phyloP scores from a whole-genome alignment of 768 basidiomycete species.

The Gloeophyllum trabeum region DNA sequence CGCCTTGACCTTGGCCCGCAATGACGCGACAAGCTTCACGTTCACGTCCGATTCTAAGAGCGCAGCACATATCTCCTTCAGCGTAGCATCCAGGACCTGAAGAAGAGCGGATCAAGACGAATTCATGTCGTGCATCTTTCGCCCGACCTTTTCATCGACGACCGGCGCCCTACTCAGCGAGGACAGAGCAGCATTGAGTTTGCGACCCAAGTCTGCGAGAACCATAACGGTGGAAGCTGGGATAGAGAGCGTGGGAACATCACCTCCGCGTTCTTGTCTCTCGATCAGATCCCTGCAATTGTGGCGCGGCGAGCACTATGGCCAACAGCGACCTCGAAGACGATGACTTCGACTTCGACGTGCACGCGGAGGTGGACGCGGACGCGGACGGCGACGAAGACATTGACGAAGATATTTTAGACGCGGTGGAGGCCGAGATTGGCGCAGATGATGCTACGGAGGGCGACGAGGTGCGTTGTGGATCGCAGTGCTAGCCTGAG shows the following conservation, averaged over 20 bases:
- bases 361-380: constrained; percentile 22
- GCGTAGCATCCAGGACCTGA: constrained; percentile 85
- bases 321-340: constrained; percentile 52
- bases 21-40: constrained; percentile 84
- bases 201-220: constrained; percentile 87
- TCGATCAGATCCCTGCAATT: neutral
- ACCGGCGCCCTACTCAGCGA: constrained; percentile 79
- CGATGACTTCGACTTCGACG: constrained; percentile 49
- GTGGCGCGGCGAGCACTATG: constrained; percentile 30
- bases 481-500: too few relatives aligned
- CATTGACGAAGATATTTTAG: constrained; percentile 50
- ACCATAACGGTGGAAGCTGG: constrained; percentile 54
- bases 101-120: neutral
- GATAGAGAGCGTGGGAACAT: constrained; percentile 1
- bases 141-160: constrained; percentile 80
- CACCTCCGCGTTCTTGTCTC: neutral
- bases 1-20: constrained; percentile 82
- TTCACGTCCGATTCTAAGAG: constrained; percentile 96
- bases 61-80: constrained; percentile 93
- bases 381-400: constrained; percentile 39
- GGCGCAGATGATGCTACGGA: constrained; percentile 52
- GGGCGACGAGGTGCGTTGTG: constrained; percentile 57
- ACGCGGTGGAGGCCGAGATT: constrained; percentile 39
- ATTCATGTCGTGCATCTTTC: neutral
- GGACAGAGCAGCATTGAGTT: constrained; percentile 87